Percentiles rank a stretch among this genome's conserved stretches.
Evolutionary conservation across 2,329 filamentous ascomycete genomes (phyloP).

Genomic region (Arthrobotrys entomopaga): DNA sequence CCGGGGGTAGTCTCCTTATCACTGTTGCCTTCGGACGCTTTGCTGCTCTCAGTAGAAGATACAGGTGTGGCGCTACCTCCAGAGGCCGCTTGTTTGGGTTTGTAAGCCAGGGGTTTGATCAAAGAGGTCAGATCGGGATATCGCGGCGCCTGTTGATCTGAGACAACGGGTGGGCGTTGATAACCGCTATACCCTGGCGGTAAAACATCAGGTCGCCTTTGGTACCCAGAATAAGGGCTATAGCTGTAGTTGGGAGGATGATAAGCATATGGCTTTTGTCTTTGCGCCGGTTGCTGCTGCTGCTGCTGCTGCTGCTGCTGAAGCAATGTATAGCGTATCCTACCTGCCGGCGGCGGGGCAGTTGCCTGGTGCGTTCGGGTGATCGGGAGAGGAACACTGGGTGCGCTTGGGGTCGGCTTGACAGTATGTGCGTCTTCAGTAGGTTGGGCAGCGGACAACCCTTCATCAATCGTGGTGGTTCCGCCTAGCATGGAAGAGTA

Average conservation of each 20-base stretch:
- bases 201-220: slow-evolving; percentile 34
- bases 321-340: slow-evolving; percentile 7
- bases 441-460: not conserved
- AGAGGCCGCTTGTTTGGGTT: slow-evolving; percentile 16
- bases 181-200: slow-evolving; percentile 47
- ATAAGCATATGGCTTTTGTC: slow-evolving; percentile 27
- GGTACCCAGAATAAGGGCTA: slow-evolving; percentile 29
- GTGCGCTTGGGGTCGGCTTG: slow-evolving; percentile 15
- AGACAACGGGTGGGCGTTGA: slow-evolving; percentile 14
- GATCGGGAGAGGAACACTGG: slow-evolving; percentile 11
- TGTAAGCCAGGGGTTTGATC: slow-evolving; percentile 44
- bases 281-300: slow-evolving; percentile 18
- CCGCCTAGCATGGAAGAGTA: slow-evolving; percentile 21
- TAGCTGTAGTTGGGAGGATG: slow-evolving; percentile 37
- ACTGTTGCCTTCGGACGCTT: not conserved
- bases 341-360: not conserved
- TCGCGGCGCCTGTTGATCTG: slow-evolving; percentile 1
- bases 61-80: not conserved
- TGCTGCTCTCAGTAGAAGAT: not conserved
- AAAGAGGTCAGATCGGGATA: slow-evolving; percentile 34
- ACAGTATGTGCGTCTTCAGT: slow-evolving; percentile 22
- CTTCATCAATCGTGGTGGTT: slow-evolving; percentile 5
- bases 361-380: slow-evolving; percentile 8
- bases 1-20: not conserved
- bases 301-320: slow-evolving; percentile 18